Evolutionary conservation across 306 rosid genomes (phyloP).

Genomic region (Cicer judaicum): DNA sequence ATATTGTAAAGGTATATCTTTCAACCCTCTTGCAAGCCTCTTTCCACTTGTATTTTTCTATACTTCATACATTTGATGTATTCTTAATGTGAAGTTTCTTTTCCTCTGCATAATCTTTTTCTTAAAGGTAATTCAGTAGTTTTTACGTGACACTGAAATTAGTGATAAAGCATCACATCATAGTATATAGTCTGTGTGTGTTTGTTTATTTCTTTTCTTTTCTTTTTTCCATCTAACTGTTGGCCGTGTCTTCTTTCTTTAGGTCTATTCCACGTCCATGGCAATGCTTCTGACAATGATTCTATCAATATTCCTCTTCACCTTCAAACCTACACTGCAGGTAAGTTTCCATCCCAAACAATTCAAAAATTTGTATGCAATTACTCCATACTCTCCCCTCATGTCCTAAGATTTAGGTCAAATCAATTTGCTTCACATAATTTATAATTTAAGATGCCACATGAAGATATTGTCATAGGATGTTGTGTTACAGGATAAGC

Average conservation of each 20-base stretch:
- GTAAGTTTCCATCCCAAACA: constrained; percentile 48
- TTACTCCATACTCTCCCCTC: constrained; percentile 1
- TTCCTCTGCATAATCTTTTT: constrained; percentile 26
- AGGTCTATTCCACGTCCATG: constrained; percentile 96
- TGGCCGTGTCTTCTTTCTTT: constrained; percentile 18
- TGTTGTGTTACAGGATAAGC: constrained; percentile 27
- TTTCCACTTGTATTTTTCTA: constrained; percentile 33
- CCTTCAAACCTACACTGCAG: constrained; percentile 87
- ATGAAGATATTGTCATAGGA: constrained; percentile 9
- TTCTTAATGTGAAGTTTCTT: constrained; percentile 18
- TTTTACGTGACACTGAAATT: constrained; percentile 22
- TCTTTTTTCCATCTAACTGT: constrained; percentile 34
- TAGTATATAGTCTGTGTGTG: constrained; percentile 6
- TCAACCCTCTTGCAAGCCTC: constrained; percentile 23
- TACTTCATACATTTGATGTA: constrained; percentile 4
- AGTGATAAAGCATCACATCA: constrained; percentile 17
- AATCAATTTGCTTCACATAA: not conserved
- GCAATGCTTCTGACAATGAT: constrained; percentile 92
- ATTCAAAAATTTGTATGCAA: constrained; percentile 26
- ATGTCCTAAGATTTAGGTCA: not conserved
- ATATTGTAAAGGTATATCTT: constrained; percentile 80
- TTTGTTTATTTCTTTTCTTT: not conserved
- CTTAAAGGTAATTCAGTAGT: constrained; percentile 3
- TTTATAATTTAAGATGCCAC: constrained; percentile 17
- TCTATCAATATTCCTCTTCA: constrained; percentile 77